phyloP scores from a whole-genome alignment of 2,329 filamentous ascomycete species.

The Hymenotorrendiella dingleyae region DNA sequence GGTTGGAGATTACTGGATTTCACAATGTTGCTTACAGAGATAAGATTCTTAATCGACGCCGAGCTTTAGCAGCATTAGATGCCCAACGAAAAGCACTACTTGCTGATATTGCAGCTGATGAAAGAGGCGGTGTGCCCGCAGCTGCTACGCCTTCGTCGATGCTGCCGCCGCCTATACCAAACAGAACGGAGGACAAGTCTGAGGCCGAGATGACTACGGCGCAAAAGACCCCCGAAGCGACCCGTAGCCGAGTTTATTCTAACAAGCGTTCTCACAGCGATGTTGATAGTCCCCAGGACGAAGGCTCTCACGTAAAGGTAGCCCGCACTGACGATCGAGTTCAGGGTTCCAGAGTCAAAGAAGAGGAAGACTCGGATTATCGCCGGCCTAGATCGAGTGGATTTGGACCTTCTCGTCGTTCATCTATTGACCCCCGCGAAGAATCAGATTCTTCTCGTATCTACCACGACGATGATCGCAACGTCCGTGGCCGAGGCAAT shows the following conservation, averaged over 20 bases:
- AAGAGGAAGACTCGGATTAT: slow-evolving; percentile 17
- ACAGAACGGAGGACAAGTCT: slow-evolving; percentile 10
- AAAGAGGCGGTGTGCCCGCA: slow-evolving; percentile 14
- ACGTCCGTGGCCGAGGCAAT: slow-evolving; percentile 12
- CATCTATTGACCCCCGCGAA: slow-evolving; percentile 17
- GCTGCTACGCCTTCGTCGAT: slow-evolving; percentile 13
- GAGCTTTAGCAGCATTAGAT: slow-evolving; percentile 29
- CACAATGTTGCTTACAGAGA: slow-evolving; percentile 31
- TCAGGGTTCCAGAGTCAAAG: slow-evolving; percentile 10
- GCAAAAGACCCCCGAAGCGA: slow-evolving; percentile 7
- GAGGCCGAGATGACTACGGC: slow-evolving; percentile 6
- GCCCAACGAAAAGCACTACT: slow-evolving; percentile 27
- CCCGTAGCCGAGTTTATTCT: slow-evolving; percentile 16
- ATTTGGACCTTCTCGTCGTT: slow-evolving; percentile 15
- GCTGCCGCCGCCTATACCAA: slow-evolving; percentile 22
- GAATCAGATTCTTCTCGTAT: slow-evolving; percentile 13
- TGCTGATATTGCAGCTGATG: slow-evolving; percentile 25
- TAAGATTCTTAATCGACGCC: slow-evolving; percentile 25
- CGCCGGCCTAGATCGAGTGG: slow-evolving; percentile 20
- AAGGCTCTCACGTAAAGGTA: slow-evolving; percentile 15
- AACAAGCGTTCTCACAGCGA: slow-evolving; percentile 28
- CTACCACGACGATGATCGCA: slow-evolving; percentile 17
- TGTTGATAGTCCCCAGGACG: slow-evolving; percentile 17
- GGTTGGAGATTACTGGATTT: slow-evolving; percentile 32
- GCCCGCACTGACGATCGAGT: slow-evolving; percentile 22